Evolutionary conservation across 2,329 filamentous ascomycete genomes (phyloP), one percentile per base, ranked within the genome.

Genomic region (Catunica adiposa): DNA sequence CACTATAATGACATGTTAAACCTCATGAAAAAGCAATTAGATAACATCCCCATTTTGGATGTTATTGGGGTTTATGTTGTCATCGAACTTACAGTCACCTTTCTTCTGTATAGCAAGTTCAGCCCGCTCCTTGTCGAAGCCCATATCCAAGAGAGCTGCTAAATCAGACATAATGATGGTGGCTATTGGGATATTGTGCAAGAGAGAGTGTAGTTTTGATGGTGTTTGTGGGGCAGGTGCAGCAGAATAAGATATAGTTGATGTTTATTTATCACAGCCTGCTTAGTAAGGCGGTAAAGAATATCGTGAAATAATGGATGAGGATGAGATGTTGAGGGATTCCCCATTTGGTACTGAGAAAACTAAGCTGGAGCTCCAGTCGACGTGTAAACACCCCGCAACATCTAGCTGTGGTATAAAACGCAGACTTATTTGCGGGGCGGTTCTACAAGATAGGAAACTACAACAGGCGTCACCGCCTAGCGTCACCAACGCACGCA

Each of bases 51-150:
- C n/a, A n/a, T n/a, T n/a, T n/a, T n/a, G n/a, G n/a, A n/a, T n/a
- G n/a, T n/a, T n/a, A n/a, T n/a, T n/a, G n/a, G n/a, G n/a, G n/a
- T n/a, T n/a, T n/a, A n/a, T n/a, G n/a, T n/a, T n/a, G n/a, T n/a
- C n/a, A n/a, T n/a, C n/a, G n/a, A 25, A 72, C 84, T 70, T 73
- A 88, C 89, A 71, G 57, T 85, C 85, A 62, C 89, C 88, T 11
- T 82, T 79, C 65, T 86, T 87, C 70, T 90, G 87, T 61, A 95
- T 75, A 37, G 92, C 92, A 48, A 97, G 71, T 66, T 89, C 79
- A 50, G 88, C 83, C 61, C 86, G 82, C 64, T 87, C 80, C 64
- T 81, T 79, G 61, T 94, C 87, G 65, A 98, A 98, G 69, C 82
- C 82, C 80, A 85, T 84, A 54, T 84, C 80, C 61, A 83, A 66